Evolutionary conservation across 345 rosid species (phyloP).

Genomic region (Viola odorata): DNA sequence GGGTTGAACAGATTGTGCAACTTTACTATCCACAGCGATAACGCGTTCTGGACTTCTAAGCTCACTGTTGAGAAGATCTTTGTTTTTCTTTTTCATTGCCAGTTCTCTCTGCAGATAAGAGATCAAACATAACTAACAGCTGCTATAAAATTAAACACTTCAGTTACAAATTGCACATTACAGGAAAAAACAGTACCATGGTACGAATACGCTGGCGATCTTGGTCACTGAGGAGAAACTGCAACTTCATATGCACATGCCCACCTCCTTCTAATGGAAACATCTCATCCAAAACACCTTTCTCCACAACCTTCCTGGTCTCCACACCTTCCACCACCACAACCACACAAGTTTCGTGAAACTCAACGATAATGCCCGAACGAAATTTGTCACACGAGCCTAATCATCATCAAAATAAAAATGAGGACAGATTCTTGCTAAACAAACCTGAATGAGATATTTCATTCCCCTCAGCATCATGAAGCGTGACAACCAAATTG

Average conservation of each 20-base stretch:
- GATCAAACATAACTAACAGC: constrained; percentile 4
- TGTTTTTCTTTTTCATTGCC: constrained; percentile 67
- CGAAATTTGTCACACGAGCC: no score
- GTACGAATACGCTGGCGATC: constrained; percentile 60
- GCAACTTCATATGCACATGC: constrained; percentile 65
- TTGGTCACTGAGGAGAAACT: constrained; percentile 72
- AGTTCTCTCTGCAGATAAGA: constrained; percentile 62
- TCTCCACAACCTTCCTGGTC: constrained; percentile 69
- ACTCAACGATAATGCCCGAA: background rate
- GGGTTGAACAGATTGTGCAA: constrained; percentile 6
- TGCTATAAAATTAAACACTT: background rate
- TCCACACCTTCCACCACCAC: constrained; percentile 49
- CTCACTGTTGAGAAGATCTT: constrained; percentile 34
- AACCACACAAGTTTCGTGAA: constrained; percentile 13
- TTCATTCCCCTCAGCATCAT: constrained; percentile 54
- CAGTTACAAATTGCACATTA: background rate
- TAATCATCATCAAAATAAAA: constrained; percentile 2
- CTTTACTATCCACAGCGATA: constrained; percentile 14
- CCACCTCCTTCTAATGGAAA: constrained; percentile 72
- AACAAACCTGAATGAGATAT: constrained; percentile 47
- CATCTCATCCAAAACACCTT: constrained; percentile 62
- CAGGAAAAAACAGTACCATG: constrained; percentile 38
- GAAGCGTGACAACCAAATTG: constrained; percentile 50
- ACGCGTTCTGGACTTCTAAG: constrained; percentile 27
- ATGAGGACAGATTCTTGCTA: background rate